These are phyloP conservation scores for Juglanconis juglandina DNA, from an alignment of 2,329 filamentous ascomycete species.

Conservation along the genomic window DNA sequence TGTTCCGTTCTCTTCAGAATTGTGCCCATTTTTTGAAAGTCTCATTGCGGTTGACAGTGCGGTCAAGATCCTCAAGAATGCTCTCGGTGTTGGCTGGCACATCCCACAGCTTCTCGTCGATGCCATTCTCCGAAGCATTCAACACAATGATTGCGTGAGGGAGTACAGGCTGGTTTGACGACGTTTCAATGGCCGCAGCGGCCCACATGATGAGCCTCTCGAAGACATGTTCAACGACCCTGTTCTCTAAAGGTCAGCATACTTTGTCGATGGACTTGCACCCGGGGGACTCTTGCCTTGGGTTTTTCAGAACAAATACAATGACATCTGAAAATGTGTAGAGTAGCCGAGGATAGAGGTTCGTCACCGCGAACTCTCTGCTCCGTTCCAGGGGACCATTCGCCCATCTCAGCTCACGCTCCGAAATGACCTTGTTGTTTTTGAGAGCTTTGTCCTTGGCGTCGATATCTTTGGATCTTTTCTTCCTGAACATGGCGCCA, in stretches of 20 bases:
- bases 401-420: constrained; percentile 24
- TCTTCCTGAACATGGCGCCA: not conserved
- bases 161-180: constrained; percentile 50
- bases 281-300: not conserved
- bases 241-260: not conserved
- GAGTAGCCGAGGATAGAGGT: constrained; percentile 37
- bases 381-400: constrained; percentile 20
- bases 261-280: not conserved
- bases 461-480: not conserved
- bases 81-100: constrained; percentile 30
- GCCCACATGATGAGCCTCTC: constrained; percentile 44
- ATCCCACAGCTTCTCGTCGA: constrained; percentile 41
- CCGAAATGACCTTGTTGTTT: not conserved
- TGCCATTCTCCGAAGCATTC: constrained; percentile 40
- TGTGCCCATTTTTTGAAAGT: constrained; percentile 27
- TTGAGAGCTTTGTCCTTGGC: not conserved
- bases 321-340: constrained; percentile 41
- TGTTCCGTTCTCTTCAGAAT: constrained; percentile 35
- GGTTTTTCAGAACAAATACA: constrained; percentile 36
- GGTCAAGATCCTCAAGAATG: constrained; percentile 29
- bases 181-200: constrained; percentile 42
- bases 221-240: constrained; percentile 23
- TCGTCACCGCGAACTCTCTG: constrained; percentile 32
- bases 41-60: constrained; percentile 23
- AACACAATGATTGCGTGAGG: constrained; percentile 53